phyloP scores from a whole-genome alignment of 768 basidiomycete genomes.

The Tulasnella sp. region DNA sequence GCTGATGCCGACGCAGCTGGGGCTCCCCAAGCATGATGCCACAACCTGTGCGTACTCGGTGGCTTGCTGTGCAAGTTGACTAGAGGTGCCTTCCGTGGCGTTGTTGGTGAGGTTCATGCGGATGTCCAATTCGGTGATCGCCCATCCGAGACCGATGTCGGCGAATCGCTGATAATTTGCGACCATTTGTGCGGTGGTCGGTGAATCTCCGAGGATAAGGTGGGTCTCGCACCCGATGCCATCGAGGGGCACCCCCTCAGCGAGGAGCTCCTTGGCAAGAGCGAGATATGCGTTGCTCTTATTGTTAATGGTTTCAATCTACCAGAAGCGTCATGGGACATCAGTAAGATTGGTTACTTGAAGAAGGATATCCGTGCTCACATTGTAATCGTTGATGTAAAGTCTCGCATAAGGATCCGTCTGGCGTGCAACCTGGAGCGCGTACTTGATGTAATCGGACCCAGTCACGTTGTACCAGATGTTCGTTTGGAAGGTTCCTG shows the following conservation, averaged over 20 bases:
- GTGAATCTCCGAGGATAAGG: background rate
- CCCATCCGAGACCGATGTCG: constrained; percentile 53
- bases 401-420: constrained; percentile 48
- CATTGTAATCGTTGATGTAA: constrained; percentile 37
- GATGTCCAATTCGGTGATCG: constrained; percentile 59
- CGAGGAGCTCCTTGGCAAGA: constrained; percentile 40
- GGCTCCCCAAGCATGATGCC: background rate
- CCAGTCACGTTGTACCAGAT: constrained; percentile 45
- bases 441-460: constrained; percentile 40
- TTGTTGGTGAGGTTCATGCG: constrained; percentile 54
- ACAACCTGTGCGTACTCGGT: background rate
- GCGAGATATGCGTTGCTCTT: constrained; percentile 48
- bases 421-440: constrained; percentile 36
- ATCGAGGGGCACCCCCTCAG: constrained; percentile 43
- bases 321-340: background rate
- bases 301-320: constrained; percentile 28
- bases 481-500: constrained; percentile 37
- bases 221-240: constrained; percentile 41
- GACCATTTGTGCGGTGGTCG: constrained; percentile 26
- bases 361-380: constrained; percentile 24
- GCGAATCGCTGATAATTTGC: constrained; percentile 43
- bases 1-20: background rate
- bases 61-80: constrained; percentile 24
- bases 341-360: background rate
- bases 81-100: constrained; percentile 43